Conservation (phyloP, 371 early-diverging fungal species). For the Amoeboaphelidium occidentale region DNA sequence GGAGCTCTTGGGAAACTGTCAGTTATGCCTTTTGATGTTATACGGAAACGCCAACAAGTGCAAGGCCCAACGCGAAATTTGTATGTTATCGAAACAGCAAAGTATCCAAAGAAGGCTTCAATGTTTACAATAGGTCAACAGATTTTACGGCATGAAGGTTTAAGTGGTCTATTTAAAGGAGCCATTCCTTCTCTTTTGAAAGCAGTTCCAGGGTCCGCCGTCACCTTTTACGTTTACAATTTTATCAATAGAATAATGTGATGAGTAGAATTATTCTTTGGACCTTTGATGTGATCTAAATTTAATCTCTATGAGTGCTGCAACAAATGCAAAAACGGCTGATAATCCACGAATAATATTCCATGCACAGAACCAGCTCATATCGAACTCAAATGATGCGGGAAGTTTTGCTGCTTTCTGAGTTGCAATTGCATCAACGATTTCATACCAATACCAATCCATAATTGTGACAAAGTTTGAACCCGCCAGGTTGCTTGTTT, state of each 20-base stretch:
- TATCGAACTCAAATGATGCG: too few species aligned
- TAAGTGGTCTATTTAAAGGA: constrained; percentile 62
- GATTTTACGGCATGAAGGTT: constrained; percentile 47
- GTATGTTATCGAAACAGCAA: constrained; percentile 18
- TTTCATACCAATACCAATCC: too few species aligned
- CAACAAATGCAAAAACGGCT: too few species aligned
- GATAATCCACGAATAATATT: too few species aligned
- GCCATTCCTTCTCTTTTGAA: constrained; percentile 58
- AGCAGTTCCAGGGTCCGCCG: constrained; percentile 53
- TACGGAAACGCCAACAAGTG: constrained; percentile 29
- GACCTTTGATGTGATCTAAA: too few species aligned
- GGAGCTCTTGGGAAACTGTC: constrained; percentile 55
- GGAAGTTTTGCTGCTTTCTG: too few species aligned
- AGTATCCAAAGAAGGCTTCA: constrained; percentile 14
- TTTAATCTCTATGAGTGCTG: too few species aligned
- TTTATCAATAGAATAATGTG: background rate
- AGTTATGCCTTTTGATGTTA: constrained; percentile 75
- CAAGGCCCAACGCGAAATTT: constrained; percentile 34
- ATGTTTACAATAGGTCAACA: constrained; percentile 24
- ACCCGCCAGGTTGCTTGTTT: too few species aligned
- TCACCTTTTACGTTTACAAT: constrained; percentile 45
- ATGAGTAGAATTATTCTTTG: too few species aligned
- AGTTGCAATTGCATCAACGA: too few species aligned
- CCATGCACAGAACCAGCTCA: too few species aligned
- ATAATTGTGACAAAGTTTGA: too few species aligned